phyloP scores from a whole-genome alignment of 2,329 filamentous ascomycete species.

The Apiospora phragmitis region DNA sequence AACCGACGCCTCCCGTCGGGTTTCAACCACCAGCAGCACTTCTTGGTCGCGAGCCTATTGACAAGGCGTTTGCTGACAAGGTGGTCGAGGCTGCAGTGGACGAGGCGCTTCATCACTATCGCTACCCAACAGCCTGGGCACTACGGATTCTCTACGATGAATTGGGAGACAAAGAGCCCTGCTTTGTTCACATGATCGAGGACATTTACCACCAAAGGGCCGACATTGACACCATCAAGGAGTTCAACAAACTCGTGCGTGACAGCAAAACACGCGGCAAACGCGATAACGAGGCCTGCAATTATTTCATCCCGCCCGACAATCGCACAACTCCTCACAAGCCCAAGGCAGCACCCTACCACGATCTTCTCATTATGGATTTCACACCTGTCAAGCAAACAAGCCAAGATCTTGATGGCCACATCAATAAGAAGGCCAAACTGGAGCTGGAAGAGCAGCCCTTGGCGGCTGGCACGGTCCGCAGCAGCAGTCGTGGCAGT shows the following conservation, averaged over 20 bases:
- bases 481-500: not conserved
- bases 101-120: constrained; percentile 55
- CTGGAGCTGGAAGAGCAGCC: constrained; percentile 20
- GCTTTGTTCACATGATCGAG: constrained; percentile 58
- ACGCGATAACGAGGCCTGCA: constrained; percentile 50
- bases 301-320: constrained; percentile 55
- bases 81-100: constrained; percentile 60
- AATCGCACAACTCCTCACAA: constrained; percentile 43
- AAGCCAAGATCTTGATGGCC: constrained; percentile 23
- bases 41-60: constrained; percentile 24
- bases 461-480: not conserved
- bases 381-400: constrained; percentile 27
- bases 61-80: constrained; percentile 49
- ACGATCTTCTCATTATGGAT: constrained; percentile 44
- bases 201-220: constrained; percentile 59
- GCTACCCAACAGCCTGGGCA: constrained; percentile 64
- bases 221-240: constrained; percentile 48
- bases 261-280: constrained; percentile 59
- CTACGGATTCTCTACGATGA: constrained; percentile 62
- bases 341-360: constrained; percentile 51
- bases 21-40: not conserved
- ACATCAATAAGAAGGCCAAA: constrained; percentile 31
- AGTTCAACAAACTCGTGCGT: constrained; percentile 52
- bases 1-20: not conserved
- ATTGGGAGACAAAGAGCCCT: constrained; percentile 46